phyloP scores from a whole-genome alignment of 176 grass and related monocot genomes.

The Areca catechu region DNA sequence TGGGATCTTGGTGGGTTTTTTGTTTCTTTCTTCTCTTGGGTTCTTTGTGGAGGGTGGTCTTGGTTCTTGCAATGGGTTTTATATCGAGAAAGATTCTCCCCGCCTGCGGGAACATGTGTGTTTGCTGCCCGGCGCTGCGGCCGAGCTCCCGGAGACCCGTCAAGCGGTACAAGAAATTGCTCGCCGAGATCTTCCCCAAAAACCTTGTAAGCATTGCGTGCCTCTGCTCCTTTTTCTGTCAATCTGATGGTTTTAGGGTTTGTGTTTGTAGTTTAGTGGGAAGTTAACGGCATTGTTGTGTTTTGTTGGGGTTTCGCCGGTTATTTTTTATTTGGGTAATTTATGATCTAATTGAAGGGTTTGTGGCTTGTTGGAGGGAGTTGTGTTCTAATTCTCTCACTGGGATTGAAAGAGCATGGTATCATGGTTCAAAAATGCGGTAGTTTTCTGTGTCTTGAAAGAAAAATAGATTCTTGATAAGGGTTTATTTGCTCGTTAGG shows the following conservation, averaged over 20 bases:
- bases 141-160: constrained; percentile 88
- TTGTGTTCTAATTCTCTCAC: no score
- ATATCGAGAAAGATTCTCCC: constrained; percentile 72
- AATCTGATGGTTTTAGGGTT: not conserved
- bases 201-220: constrained; percentile 37
- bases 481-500: no score
- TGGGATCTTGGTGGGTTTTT: not conserved
- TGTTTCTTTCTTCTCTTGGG: not conserved
- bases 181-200: constrained; percentile 95
- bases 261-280: not conserved
- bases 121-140: constrained; percentile 88
- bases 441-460: no score
- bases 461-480: no score
- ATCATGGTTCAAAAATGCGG: no score
- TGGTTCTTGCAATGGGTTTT: constrained; percentile 54
- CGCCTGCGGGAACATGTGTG: constrained; percentile 89
- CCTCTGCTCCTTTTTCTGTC: constrained; percentile 6
- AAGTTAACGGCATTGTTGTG: not conserved
- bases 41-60: not conserved
- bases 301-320: not conserved
- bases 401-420: no score
- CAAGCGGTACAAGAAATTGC: constrained; percentile 98
- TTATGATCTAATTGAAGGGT: no score
- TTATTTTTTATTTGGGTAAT: no score
- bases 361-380: no score